Conservation (phyloP, 495 filamentous ascomycete species). For the Parathielavia hyrcaniae region DNA sequence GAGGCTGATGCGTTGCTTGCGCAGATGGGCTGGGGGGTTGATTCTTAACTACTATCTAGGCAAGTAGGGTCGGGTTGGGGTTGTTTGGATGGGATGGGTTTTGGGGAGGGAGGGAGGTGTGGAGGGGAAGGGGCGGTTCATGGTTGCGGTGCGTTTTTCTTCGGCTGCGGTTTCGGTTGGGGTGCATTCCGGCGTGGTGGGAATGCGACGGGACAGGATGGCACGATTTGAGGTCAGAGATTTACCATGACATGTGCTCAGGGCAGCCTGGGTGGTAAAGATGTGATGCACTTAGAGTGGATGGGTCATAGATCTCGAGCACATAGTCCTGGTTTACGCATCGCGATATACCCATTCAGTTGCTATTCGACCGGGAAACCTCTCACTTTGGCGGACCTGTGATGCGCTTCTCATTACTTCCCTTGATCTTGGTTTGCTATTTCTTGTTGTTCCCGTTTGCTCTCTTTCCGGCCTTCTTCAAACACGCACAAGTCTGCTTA, state of each 20-base stretch:
- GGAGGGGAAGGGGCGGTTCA: neutral
- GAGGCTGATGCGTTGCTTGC: constrained; percentile 3
- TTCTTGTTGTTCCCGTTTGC: no score
- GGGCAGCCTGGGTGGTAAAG: neutral
- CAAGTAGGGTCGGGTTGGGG: no score
- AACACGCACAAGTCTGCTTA: no score
- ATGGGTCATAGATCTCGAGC: neutral
- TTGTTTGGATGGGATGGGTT: no score
- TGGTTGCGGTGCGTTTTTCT: neutral
- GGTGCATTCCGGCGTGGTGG: neutral
- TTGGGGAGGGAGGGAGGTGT: no score
- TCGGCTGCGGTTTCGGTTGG: neutral
- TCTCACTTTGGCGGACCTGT: neutral
- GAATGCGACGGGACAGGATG: neutral
- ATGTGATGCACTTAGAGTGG: neutral
- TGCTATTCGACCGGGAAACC: neutral
- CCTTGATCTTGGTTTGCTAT: neutral
- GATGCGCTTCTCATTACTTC: constrained; percentile 3
- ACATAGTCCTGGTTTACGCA: neutral
- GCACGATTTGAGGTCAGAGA: neutral
- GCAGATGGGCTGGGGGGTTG: neutral
- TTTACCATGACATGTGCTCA: neutral
- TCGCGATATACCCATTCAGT: neutral
- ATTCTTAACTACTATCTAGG: neutral
- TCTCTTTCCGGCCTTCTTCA: no score